These are phyloP conservation scores for Botrytis tulipae DNA, from an alignment of 2,329 filamentous ascomycete genomes.

Conservation along the genomic window DNA sequence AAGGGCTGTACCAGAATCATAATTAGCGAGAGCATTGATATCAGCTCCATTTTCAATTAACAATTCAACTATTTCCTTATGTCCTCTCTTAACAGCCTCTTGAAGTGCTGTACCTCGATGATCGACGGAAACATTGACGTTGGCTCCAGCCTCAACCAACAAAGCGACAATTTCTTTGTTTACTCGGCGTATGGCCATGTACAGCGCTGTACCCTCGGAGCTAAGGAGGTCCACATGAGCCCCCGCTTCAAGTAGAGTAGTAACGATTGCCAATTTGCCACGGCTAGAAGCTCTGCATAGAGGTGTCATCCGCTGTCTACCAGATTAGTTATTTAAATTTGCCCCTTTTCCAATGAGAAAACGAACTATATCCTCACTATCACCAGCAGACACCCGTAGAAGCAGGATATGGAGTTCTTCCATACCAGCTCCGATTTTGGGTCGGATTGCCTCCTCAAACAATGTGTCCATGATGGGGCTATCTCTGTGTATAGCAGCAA, in stretches of 20 bases:
- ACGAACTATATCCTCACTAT: background rate
- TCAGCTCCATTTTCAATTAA: conserved; percentile 42
- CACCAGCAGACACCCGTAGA: rapidly evolving
- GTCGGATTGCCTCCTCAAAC: background rate
- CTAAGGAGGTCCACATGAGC: background rate
- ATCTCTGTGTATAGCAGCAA: background rate
- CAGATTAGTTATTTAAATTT: background rate
- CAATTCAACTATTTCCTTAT: conserved; percentile 29
- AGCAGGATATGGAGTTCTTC: rapidly evolving
- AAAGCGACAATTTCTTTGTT: conserved; percentile 33
- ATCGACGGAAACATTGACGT: conserved; percentile 8
- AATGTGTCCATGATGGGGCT: background rate
- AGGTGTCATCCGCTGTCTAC: rapidly evolving
- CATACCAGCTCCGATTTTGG: background rate
- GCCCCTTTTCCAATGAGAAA: background rate
- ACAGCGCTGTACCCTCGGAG: background rate
- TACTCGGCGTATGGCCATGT: rapidly evolving
- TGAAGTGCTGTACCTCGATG: conserved; percentile 36
- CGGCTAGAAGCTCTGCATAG: rapidly evolving
- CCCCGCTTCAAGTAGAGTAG: background rate
- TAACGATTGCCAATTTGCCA: background rate
- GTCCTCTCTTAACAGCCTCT: conserved; percentile 3
- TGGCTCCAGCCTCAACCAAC: conserved; percentile 34
- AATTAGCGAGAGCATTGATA: conserved; percentile 35
- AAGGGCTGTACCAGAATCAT: conserved; percentile 36